These are phyloP conservation scores for Trichoderma sp. DNA, from an alignment of 2,329 filamentous ascomycete species.

Conservation along the genomic window DNA sequence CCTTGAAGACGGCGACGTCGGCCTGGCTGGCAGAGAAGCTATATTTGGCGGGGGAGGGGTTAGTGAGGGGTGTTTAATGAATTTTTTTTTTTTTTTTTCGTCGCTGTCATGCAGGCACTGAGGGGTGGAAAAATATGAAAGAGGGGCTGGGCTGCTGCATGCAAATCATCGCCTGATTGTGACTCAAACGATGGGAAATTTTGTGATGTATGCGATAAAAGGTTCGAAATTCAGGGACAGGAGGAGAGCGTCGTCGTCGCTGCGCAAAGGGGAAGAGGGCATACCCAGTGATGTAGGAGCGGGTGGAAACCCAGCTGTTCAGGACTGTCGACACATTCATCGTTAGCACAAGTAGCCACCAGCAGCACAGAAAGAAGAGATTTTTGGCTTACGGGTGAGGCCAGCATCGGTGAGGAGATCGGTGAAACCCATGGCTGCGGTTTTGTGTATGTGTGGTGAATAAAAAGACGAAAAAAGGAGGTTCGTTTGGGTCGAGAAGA, in stretches of 20 bases:
- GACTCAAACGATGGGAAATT: neutral
- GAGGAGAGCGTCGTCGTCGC: neutral
- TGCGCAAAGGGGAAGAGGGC: slow-evolving; percentile 30
- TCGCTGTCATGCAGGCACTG: slow-evolving; percentile 5
- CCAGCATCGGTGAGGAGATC: slow-evolving; percentile 64
- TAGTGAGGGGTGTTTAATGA: slow-evolving; percentile 2
- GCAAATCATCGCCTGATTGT: slow-evolving; percentile 1
- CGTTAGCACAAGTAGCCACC: slow-evolving; percentile 11
- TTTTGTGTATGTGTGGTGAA: slow-evolving; percentile 15
- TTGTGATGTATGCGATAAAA: neutral
- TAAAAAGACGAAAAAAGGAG: neutral
- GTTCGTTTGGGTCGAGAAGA: neutral
- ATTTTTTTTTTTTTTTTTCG: slow-evolving; percentile 7
- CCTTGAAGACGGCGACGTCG: slow-evolving; percentile 95
- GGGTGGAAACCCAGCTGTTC: slow-evolving; percentile 67
- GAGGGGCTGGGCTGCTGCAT: slow-evolving; percentile 17
- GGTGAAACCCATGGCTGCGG: slow-evolving; percentile 58
- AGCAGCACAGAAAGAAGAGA: neutral
- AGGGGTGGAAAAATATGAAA: slow-evolving; percentile 17
- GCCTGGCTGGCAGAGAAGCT: slow-evolving; percentile 77
- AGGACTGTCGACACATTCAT: slow-evolving; percentile 47
- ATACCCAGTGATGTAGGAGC: slow-evolving; percentile 79
- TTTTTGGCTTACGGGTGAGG: slow-evolving; percentile 36
- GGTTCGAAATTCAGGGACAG: neutral
- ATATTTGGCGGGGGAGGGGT: slow-evolving; percentile 19